phyloP scores from a whole-genome alignment of 805 yeast species.

The Wickerhamomyces hampshirensis region DNA sequence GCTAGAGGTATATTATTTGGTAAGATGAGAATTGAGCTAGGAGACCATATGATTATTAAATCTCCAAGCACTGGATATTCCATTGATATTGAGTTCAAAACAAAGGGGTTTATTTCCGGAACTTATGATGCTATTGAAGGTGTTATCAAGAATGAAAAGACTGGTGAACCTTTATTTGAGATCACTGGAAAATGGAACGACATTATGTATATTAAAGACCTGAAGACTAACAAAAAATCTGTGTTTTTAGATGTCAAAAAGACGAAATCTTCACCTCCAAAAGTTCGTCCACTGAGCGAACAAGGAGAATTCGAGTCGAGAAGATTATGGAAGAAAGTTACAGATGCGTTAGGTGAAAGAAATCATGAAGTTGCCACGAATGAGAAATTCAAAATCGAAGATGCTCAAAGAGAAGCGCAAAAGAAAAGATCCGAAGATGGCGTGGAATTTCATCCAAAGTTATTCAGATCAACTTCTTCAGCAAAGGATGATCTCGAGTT shows the following conservation, averaged over 20 bases:
- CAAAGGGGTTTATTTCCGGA: constrained; percentile 92
- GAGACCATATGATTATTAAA: constrained; percentile 81
- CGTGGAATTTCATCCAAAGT: constrained; percentile 72
- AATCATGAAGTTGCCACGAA: constrained; percentile 83
- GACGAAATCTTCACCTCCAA: constrained; percentile 53
- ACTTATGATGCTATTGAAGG: constrained; percentile 89
- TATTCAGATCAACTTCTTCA: constrained; percentile 50
- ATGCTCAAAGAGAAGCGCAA: constrained; percentile 72
- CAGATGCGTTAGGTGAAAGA: constrained; percentile 72
- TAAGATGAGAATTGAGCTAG: constrained; percentile 81
- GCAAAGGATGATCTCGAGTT: constrained; percentile 49
- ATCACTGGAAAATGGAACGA: constrained; percentile 94
- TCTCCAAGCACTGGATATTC: constrained; percentile 54
- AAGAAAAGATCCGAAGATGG: constrained; percentile 74
- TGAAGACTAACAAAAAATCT: constrained; percentile 42
- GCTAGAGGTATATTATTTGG: constrained; percentile 94
- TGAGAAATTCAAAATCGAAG: constrained; percentile 84
- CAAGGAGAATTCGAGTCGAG: constrained; percentile 83
- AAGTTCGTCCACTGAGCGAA: constrained; percentile 70
- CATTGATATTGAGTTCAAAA: constrained; percentile 88
- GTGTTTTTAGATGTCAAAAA: constrained; percentile 58
- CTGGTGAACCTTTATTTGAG: constrained; percentile 55
- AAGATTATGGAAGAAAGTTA: constrained; percentile 76
- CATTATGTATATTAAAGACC: constrained; percentile 60
- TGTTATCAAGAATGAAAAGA: constrained; percentile 42